Conservation (phyloP, 768 basidiomycete species). For the Tephrocybe rancida region DNA sequence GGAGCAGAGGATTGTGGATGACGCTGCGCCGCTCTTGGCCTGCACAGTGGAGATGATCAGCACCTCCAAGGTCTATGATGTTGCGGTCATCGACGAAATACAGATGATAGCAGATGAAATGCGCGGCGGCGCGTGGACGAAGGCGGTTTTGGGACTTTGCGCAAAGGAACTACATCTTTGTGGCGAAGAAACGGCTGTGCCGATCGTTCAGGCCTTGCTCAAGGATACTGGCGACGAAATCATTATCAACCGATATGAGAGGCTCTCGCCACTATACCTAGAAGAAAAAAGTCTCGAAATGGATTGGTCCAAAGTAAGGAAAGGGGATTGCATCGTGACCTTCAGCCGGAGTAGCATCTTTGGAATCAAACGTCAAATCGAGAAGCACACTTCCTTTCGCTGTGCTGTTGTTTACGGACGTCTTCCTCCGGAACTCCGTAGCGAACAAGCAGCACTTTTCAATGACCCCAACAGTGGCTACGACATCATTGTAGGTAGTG, state of each 20-base stretch:
- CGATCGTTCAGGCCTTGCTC: slow-evolving; percentile 71
- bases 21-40: slow-evolving; percentile 58
- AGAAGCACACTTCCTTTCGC: slow-evolving; percentile 68
- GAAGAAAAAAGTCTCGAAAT: slow-evolving; percentile 64
- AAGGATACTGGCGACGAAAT: slow-evolving; percentile 81
- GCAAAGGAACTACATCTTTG: slow-evolving; percentile 92
- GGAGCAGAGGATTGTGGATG: slow-evolving; percentile 73
- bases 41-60: slow-evolving; percentile 95
- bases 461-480: slow-evolving; percentile 83
- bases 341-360: slow-evolving; percentile 83
- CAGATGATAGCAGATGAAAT: slow-evolving; percentile 87
- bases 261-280: slow-evolving; percentile 82
- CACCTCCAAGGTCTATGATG: slow-evolving; percentile 49
- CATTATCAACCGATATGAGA: slow-evolving; percentile 79
- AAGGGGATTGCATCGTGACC: slow-evolving; percentile 91
- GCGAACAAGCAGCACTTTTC: slow-evolving; percentile 91
- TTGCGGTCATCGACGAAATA: slow-evolving; percentile 96
- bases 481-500: slow-evolving; percentile 90
- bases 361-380: slow-evolving; percentile 69
- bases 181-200: slow-evolving; percentile 91
- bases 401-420: slow-evolving; percentile 95
- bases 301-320: slow-evolving; percentile 60
- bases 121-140: slow-evolving; percentile 84
- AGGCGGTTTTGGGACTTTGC: slow-evolving; percentile 71
- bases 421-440: slow-evolving; percentile 88